A percentile compares a stretch with the other conserved stretches of the same genome.
Evolutionary conservation across 257 asterid genomes (phyloP).

Genomic region (Catharanthus roseus): DNA sequence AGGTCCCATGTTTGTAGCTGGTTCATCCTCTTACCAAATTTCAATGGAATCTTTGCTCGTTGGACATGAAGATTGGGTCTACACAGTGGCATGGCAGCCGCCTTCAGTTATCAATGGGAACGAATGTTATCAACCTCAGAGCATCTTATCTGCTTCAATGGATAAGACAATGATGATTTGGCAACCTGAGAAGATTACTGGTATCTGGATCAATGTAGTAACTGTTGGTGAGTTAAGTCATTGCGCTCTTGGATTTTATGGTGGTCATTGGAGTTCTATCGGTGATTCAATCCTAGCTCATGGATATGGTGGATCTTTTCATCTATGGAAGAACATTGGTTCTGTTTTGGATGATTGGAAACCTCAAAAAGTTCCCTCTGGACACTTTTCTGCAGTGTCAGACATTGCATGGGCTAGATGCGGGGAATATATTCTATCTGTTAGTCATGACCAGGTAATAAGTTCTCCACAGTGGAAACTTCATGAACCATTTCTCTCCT

Average conservation of each 20-base stretch:
- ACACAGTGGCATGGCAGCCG: slow-evolving; percentile 96
- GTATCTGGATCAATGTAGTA: slow-evolving; percentile 96
- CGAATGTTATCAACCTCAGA: slow-evolving; percentile 71
- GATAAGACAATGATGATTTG: slow-evolving; percentile 99
- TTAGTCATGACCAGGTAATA: slow-evolving; percentile 91
- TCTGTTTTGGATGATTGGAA: slow-evolving; percentile 74
- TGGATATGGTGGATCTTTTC: slow-evolving; percentile 97
- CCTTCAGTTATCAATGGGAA: slow-evolving; percentile 41
- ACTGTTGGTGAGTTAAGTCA: slow-evolving; percentile 96
- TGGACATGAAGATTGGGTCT: slow-evolving; percentile 99
- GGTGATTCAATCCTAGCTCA: slow-evolving; percentile 79
- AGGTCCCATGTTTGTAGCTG: slow-evolving; percentile 76
- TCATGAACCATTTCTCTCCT: neutral
- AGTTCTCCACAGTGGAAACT: neutral
- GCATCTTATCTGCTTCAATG: slow-evolving; percentile 93
- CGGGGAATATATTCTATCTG: slow-evolving; percentile 77
- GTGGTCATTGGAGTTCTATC: slow-evolving; percentile 89
- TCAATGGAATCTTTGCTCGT: slow-evolving; percentile 89
- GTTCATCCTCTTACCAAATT: slow-evolving; percentile 60
- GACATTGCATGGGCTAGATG: slow-evolving; percentile 82
- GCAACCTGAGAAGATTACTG: slow-evolving; percentile 92
- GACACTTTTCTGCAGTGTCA: slow-evolving; percentile 87
- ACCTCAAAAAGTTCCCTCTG: slow-evolving; percentile 95
- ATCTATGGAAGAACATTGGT: slow-evolving; percentile 83
- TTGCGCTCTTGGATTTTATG: slow-evolving; percentile 91